phyloP scores from a whole-genome alignment of 140 eudicot genomes.

The Ambrosia hybrid region DNA sequence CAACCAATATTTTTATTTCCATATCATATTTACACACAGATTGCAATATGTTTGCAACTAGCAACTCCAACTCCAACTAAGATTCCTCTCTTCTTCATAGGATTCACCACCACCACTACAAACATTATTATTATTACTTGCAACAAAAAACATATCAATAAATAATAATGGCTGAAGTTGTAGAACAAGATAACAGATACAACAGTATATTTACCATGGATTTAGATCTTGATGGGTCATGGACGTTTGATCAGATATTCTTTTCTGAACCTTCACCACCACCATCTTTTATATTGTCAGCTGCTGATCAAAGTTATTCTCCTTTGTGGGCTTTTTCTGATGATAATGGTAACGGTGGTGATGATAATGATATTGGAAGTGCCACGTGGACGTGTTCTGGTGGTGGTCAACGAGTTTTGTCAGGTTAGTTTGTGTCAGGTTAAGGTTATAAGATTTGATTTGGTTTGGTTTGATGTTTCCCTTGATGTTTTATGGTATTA shows the following conservation, averaged over 20 bases:
- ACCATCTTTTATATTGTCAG: conserved; percentile 41
- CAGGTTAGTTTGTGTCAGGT: conserved; percentile 25
- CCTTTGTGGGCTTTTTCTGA: conserved; percentile 75
- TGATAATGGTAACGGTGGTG: conserved; percentile 20
- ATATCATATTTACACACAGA: conserved; percentile 1
- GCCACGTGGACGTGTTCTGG: conserved; percentile 21
- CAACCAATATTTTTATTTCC: background rate
- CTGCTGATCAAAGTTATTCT: conserved; percentile 60
- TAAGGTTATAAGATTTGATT: background rate
- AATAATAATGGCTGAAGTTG: too few species aligned
- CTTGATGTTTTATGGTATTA: too few species aligned
- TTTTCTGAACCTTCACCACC: conserved; percentile 26
- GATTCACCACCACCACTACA: conserved; percentile 34
- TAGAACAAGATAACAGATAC: too few species aligned
- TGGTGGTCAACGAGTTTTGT: conserved; percentile 20
- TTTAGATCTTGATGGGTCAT: conserved; percentile 61
- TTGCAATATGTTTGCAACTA: background rate
- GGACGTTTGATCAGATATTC: conserved; percentile 77
- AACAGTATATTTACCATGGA: conserved; percentile 50
- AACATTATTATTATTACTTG: background rate
- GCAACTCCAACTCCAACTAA: conserved; percentile 33
- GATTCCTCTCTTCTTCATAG: conserved; percentile 32
- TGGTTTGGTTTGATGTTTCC: too few species aligned
- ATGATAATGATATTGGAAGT: conserved; percentile 16
- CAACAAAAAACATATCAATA: too few species aligned